A percentile compares a stretch with the other conserved stretches of the same genome.
Conservation (phyloP, 192 early-diverging fungal genomes). For the Coemansia sp. region DNA sequence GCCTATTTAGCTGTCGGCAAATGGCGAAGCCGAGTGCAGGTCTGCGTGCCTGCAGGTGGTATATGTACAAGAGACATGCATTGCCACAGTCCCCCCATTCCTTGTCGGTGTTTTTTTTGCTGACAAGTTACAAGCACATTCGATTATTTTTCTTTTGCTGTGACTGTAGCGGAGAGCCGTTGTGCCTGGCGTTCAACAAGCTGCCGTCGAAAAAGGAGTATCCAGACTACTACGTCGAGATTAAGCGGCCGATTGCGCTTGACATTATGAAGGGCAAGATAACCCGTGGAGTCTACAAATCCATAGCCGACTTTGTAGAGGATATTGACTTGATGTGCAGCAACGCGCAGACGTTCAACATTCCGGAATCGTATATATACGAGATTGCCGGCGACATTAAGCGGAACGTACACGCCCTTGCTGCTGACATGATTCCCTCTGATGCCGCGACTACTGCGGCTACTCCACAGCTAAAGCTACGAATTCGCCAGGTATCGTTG, state of each 20-base stretch:
- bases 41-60: not conserved
- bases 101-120: conserved; percentile 3
- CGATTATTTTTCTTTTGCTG: not conserved
- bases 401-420: conserved; percentile 28
- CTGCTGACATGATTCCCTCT: conserved; percentile 16
- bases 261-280: conserved; percentile 85
- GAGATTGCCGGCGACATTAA: conserved; percentile 48
- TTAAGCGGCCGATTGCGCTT: conserved; percentile 85
- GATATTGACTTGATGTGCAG: conserved; percentile 88
- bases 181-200: conserved; percentile 54
- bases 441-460: not conserved
- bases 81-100: not conserved
- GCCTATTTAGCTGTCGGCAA: not conserved
- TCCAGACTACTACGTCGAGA: conserved; percentile 90
- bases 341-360: conserved; percentile 93
- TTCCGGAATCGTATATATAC: conserved; percentile 53
- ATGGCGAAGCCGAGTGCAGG: not conserved
- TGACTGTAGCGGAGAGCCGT: conserved; percentile 43
- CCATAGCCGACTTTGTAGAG: conserved; percentile 64
- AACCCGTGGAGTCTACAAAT: conserved; percentile 68
- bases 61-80: conserved; percentile 1
- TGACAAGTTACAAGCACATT: not conserved
- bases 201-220: conserved; percentile 78
- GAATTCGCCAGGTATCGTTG: conserved; percentile 23
- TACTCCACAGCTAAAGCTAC: conserved; percentile 34